Evolutionary conservation across 1,284 basidiomycete species (phyloP).

Genomic region (Rhodotorula sp.): DNA sequence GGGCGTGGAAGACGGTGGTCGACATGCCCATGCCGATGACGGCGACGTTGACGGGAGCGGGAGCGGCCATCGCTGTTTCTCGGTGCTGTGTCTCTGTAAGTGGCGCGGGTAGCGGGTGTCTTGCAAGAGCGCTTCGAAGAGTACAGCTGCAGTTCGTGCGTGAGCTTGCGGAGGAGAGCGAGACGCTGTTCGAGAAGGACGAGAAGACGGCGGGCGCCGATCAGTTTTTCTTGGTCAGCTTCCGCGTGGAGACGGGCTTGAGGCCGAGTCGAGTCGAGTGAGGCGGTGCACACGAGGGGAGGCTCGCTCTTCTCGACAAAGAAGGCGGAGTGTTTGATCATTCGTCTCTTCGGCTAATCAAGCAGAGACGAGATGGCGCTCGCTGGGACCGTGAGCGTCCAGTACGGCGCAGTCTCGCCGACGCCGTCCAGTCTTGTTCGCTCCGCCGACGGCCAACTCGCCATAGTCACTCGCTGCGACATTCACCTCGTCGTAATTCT

Average conservation of each 20-base stretch:
- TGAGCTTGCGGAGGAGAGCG: not conserved
- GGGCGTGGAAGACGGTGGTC: slow-evolving; percentile 60
- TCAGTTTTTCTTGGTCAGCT: too few relatives aligned
- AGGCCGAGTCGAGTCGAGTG: not conserved
- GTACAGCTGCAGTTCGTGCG: not conserved
- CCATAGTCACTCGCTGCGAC: slow-evolving; percentile 23
- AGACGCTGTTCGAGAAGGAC: not conserved
- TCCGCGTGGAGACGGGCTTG: too few relatives aligned
- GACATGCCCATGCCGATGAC: slow-evolving; percentile 42
- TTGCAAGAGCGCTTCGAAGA: too few relatives aligned
- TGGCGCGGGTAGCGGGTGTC: too few relatives aligned
- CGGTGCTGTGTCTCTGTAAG: too few relatives aligned
- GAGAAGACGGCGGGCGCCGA: too few relatives aligned
- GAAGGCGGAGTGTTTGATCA: too few relatives aligned
- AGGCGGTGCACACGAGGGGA: not conserved
- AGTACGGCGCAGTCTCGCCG: slow-evolving; percentile 1
- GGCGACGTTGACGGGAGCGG: slow-evolving; percentile 32
- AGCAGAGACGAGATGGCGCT: not conserved
- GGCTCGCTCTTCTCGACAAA: too few relatives aligned
- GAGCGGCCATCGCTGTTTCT: not conserved
- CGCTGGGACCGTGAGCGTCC: slow-evolving; percentile 5
- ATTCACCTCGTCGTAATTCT: slow-evolving; percentile 29
- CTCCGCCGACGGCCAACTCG: slow-evolving; percentile 26
- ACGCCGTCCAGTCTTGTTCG: slow-evolving; percentile 2
- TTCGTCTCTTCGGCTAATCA: too few relatives aligned